phyloP scores from a whole-genome alignment of 2,329 filamentous ascomycete genomes.

The Fusarium circinatum region DNA sequence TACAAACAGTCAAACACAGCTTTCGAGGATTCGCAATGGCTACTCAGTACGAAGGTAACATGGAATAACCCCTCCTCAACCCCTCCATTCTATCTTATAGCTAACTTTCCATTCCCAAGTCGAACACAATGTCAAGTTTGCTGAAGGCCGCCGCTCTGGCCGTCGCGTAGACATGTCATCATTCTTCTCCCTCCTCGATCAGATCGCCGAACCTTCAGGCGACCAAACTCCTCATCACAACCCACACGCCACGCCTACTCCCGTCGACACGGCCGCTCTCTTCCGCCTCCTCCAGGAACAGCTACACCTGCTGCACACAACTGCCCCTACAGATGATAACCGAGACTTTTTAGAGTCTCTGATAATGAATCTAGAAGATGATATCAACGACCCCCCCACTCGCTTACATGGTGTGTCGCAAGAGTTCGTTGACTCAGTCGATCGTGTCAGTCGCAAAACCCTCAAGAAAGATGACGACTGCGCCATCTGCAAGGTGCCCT shows the following conservation, averaged over 20 bases:
- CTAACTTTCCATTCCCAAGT: slow-evolving; percentile 55
- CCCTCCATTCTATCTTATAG: slow-evolving; percentile 1
- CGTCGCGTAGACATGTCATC: slow-evolving; percentile 72
- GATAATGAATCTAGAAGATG: slow-evolving; percentile 57
- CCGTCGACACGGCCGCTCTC: slow-evolving; percentile 66
- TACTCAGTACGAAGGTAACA: slow-evolving; percentile 66
- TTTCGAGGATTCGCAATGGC: slow-evolving; percentile 55
- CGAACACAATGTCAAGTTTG: slow-evolving; percentile 69
- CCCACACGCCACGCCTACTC: slow-evolving; percentile 68
- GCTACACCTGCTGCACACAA: slow-evolving; percentile 61
- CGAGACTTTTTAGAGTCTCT: slow-evolving; percentile 62
- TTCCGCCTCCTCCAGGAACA: slow-evolving; percentile 70
- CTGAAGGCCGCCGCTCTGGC: slow-evolving; percentile 51
- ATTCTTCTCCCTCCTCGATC: slow-evolving; percentile 68
- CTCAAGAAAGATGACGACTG: slow-evolving; percentile 64
- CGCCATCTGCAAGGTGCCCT: slow-evolving; percentile 71
- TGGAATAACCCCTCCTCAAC: slow-evolving; percentile 1
- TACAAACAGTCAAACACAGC: not conserved
- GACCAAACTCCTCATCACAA: slow-evolving; percentile 57
- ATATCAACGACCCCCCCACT: slow-evolving; percentile 63
- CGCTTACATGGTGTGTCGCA: slow-evolving; percentile 66
- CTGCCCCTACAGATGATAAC: slow-evolving; percentile 61
- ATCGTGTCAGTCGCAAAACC: slow-evolving; percentile 64
- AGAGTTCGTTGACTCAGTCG: slow-evolving; percentile 67
- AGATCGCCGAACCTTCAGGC: slow-evolving; percentile 56